A percentile compares a stretch with the other conserved stretches of the same genome.
Evolutionary conservation across 139 green algal species (phyloP).

Genomic region (Klebsormidium nitens): DNA sequence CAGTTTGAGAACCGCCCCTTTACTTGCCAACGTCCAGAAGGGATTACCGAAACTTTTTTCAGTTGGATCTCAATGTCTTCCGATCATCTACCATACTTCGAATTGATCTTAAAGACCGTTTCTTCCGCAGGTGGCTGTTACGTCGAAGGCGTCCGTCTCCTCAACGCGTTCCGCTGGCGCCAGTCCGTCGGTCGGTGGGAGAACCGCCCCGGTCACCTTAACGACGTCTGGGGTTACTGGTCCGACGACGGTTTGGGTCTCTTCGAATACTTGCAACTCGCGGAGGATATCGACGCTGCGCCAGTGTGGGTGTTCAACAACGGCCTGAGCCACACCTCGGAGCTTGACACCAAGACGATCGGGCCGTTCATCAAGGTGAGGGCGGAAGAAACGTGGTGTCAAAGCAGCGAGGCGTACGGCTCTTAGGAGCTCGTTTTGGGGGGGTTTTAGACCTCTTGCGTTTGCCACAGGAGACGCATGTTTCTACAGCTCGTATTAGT

Average conservation of each 20-base stretch:
- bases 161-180: conserved; percentile 52
- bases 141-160: conserved; percentile 47
- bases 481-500: no score
- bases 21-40: no score
- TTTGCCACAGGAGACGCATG: no score
- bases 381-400: conserved; percentile 7
- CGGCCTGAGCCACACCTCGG: conserved; percentile 42
- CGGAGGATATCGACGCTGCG: conserved; percentile 51
- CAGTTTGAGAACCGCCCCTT: no score
- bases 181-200: conserved; percentile 38
- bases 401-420: not conserved
- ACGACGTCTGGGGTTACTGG: conserved; percentile 65
- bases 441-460: no score
- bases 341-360: conserved; percentile 4
- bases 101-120: no score
- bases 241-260: conserved; percentile 58
- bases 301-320: conserved; percentile 63
- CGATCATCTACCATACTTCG: no score
- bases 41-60: no score
- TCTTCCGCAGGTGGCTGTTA: conserved; percentile 61
- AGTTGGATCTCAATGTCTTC: no score
- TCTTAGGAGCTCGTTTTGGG: no score
- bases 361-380: conserved; percentile 10
- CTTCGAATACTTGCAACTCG: conserved; percentile 65
- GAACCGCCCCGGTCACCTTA: conserved; percentile 54